Percentiles rank a stretch among this genome's conserved stretches.
Evolutionary conservation across 345 rosid genomes (phyloP).

Genomic region (Sonneratia alba): DNA sequence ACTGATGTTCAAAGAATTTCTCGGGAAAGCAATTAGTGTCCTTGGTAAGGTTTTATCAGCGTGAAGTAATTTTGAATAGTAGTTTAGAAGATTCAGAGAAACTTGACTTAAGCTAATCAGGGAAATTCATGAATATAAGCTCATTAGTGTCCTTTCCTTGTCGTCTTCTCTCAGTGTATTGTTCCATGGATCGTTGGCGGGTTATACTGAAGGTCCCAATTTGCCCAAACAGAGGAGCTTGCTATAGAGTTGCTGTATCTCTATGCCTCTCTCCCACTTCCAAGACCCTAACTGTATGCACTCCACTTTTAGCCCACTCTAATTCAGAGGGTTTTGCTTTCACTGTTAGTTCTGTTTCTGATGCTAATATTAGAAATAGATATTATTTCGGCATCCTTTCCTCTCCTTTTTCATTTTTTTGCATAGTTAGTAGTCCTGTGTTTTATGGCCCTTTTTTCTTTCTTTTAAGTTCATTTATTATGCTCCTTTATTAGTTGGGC

Average conservation of each 20-base stretch:
- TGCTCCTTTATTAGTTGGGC: constrained; percentile 1
- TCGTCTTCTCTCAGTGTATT: background rate
- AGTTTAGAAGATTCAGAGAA: too few relatives aligned
- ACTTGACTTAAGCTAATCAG: background rate
- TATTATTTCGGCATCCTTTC: background rate
- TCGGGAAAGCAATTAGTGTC: too few relatives aligned
- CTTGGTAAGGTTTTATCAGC: too few relatives aligned
- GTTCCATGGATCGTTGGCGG: constrained; percentile 55
- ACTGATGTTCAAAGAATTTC: too few relatives aligned
- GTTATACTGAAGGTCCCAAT: constrained; percentile 53
- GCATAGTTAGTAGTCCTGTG: background rate
- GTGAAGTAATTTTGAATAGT: too few relatives aligned
- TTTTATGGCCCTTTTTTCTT: background rate
- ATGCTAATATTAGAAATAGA: background rate
- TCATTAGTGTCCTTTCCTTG: background rate
- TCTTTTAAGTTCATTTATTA: background rate
- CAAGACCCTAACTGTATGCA: constrained; percentile 29
- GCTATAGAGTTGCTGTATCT: constrained; percentile 59
- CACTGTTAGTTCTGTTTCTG: background rate
- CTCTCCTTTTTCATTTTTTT: background rate
- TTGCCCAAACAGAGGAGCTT: constrained; percentile 10
- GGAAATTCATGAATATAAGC: background rate
- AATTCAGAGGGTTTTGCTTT: background rate
- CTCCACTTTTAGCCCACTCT: background rate
- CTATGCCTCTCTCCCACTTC: constrained; percentile 47